phyloP scores from a whole-genome alignment of 2,329 filamentous ascomycete species.

The Pseudogymnoascus sp. region DNA sequence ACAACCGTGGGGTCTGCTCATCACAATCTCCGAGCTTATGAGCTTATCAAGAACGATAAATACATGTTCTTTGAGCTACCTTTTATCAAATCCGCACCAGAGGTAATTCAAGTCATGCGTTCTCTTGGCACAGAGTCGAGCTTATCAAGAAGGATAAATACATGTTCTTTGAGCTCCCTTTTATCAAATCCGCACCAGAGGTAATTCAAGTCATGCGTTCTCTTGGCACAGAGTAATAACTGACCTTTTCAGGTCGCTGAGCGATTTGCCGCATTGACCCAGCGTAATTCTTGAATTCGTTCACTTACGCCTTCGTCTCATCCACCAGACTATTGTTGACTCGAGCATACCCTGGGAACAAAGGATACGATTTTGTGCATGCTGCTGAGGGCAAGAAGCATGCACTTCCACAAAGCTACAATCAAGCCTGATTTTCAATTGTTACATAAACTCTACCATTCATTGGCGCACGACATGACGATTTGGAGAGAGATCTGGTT shows the following conservation, averaged over 20 bases:
- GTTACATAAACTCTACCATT: slow-evolving; percentile 6
- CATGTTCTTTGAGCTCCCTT: slow-evolving; percentile 85
- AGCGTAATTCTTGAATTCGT: neutral
- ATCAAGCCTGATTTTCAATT: neutral
- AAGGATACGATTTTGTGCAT: neutral
- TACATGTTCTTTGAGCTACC: slow-evolving; percentile 89
- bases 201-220: slow-evolving; percentile 38
- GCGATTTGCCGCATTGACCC: neutral
- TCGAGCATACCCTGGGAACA: neutral
- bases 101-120: slow-evolving; percentile 46
- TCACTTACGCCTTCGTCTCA: neutral
- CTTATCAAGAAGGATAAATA: slow-evolving; percentile 86
- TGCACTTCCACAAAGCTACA: neutral
- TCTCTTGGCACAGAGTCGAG: slow-evolving; percentile 38
- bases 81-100: slow-evolving; percentile 82
- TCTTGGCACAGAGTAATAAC: neutral
- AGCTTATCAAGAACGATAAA: slow-evolving; percentile 83
- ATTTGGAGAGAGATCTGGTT: slow-evolving; percentile 6
- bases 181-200: slow-evolving; percentile 83
- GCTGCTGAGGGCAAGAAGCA: neutral
- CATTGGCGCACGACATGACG: slow-evolving; percentile 5
- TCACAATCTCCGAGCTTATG: slow-evolving; percentile 79
- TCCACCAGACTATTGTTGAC: slow-evolving; percentile 2
- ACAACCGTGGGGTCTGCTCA: slow-evolving; percentile 90
- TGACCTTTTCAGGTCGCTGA: neutral